Evolutionary conservation across 352 stramenopile genomes (phyloP), one percentile per base, ranked within the genome.

Genomic region (Phytophthora idaei): DNA sequence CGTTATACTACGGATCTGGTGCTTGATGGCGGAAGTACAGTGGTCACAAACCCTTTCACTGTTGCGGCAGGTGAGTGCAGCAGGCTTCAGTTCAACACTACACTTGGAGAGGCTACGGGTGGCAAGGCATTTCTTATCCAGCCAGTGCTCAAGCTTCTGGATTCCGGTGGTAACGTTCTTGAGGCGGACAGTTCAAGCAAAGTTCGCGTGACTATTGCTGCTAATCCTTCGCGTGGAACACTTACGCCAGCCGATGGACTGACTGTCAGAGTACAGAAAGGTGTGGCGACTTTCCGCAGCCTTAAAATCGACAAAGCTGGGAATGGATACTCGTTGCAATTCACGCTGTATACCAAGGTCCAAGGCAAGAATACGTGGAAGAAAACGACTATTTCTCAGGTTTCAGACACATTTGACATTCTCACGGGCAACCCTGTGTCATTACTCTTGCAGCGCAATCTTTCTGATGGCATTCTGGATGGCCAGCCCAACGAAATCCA

Each of bases 1-100:
- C 76, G 74, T 1, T 94, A 94, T 29, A 90, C 66, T 4, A 89
- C 82, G 4, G 81, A 90, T 57, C 53, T 92, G 36, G 63, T 63
- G 21, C 67, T 94, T 0, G 42, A 48, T 1, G 88, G 86, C 5
- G 83, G 85, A 1, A 83, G 60, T 8, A 73, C 57, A 12, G 65
- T 92, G 25, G 81, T 87, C 27, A 95, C 86, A 32, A 91, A 92
- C 36, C 79, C 83, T 15, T 94, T 96, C 51, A 93, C 85, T 1
- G 87, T 96, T 7, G 80, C 83, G 0, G 74, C 70, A 12, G 82
- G 87, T 45, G 74, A 71, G 1, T 90, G 81, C 45, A 83, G 73
- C 36, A 77, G 51, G 1, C 58, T 94, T 29, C 62, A 90, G 10
- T 46, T 94, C 29, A 57, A 77, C 15, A 81, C 55, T 29, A 73